A percentile compares a stretch with the other conserved stretches of the same genome.
These are phyloP conservation scores for Thalassiosira oceanica DNA, from an alignment of 352 stramenopile genomes.

Conservation along the genomic window DNA sequence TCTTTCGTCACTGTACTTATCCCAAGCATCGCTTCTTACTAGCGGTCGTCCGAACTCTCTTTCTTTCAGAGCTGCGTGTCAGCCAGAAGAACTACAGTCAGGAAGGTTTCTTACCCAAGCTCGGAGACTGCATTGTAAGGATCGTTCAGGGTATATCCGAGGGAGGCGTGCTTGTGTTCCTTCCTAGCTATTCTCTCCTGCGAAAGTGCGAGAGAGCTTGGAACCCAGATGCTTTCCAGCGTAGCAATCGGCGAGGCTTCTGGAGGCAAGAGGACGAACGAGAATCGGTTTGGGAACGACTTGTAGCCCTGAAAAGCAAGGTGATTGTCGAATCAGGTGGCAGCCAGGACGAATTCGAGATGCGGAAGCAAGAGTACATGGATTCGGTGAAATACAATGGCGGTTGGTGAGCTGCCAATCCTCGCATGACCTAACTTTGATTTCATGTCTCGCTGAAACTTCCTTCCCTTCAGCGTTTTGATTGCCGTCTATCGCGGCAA, in stretches of 20 bases:
- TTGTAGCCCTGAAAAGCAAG: constrained; percentile 54
- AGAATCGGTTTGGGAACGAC: constrained; percentile 47
- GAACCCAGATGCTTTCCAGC: constrained; percentile 41
- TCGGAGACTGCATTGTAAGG: constrained; percentile 63
- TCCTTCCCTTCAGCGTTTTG: too few relatives aligned
- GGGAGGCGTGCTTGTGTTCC: constrained; percentile 70
- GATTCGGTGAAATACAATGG: constrained; percentile 41
- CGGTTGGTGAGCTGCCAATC: too few relatives aligned
- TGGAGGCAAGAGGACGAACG: constrained; percentile 20
- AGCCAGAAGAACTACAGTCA: constrained; percentile 60
- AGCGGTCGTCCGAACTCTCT: too few relatives aligned
- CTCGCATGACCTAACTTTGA: too few relatives aligned
- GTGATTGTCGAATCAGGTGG: constrained; percentile 66
- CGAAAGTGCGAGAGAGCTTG: constrained; percentile 60
- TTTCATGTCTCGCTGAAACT: too few relatives aligned
- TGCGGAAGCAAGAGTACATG: constrained; percentile 58
- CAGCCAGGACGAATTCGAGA: constrained; percentile 68
- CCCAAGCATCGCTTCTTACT: constrained; percentile 27
- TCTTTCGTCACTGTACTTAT: not conserved
- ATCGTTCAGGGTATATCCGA: constrained; percentile 58
- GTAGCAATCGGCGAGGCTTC: constrained; percentile 11
- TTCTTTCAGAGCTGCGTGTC: constrained; percentile 44
- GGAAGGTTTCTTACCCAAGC: constrained; percentile 55
- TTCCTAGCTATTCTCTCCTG: constrained; percentile 65
- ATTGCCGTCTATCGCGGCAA: constrained; percentile 75